phyloP scores from a whole-genome alignment of 345 rosid genomes.

The Gossypium herbaceum region DNA sequence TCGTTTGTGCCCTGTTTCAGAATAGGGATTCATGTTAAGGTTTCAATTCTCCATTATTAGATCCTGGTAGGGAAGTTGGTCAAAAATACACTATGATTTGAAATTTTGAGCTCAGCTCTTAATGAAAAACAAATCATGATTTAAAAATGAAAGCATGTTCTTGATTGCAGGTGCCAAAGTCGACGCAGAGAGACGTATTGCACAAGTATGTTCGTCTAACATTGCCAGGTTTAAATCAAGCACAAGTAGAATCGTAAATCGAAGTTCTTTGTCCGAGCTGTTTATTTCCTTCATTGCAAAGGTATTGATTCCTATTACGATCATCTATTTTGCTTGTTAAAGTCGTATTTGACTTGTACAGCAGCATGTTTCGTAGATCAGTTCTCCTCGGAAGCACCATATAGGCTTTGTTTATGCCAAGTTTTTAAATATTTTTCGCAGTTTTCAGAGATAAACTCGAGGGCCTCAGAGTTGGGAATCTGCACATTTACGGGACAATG shows the following conservation, averaged over 20 bases:
- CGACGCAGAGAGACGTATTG: constrained; percentile 57
- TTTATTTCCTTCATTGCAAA: constrained; percentile 71
- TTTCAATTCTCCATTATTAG: not conserved
- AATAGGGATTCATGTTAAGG: not conserved
- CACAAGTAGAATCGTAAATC: constrained; percentile 44
- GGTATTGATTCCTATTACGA: constrained; percentile 33
- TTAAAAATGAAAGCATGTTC: not conserved
- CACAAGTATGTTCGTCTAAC: constrained; percentile 45
- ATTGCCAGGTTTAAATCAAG: constrained; percentile 48
- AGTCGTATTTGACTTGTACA: not conserved
- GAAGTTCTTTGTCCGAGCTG: constrained; percentile 67
- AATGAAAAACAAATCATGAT: not conserved
- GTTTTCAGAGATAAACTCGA: constrained; percentile 52
- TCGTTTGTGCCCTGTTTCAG: not conserved
- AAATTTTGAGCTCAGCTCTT: not conserved
- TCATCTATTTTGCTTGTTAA: not conserved
- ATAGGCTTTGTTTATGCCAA: not conserved
- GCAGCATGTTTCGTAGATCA: not conserved
- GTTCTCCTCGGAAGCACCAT: constrained; percentile 7
- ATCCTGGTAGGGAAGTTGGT: no score
- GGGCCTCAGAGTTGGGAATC: constrained; percentile 59
- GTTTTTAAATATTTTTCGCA: constrained; percentile 21
- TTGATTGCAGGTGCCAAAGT: constrained; percentile 52
- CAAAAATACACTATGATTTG: not conserved
- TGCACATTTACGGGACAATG: constrained; percentile 72